phyloP scores from a whole-genome alignment of 1,284 basidiomycete genomes.

The Ganoderma meredithae region DNA sequence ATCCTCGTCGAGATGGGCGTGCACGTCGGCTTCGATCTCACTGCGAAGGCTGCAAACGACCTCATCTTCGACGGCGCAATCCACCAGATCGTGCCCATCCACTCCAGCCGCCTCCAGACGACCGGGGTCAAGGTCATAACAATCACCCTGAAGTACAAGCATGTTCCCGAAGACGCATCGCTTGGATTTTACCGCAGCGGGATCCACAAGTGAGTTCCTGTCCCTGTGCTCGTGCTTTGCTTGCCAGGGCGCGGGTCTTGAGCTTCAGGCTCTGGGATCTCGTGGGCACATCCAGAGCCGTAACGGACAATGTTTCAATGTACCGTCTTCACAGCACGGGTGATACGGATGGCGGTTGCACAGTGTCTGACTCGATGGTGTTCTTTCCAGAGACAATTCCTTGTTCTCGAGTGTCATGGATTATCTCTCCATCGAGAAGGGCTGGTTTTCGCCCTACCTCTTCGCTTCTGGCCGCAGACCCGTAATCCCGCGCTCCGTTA shows the following conservation, averaged over 20 bases:
- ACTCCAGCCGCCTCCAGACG: conserved; percentile 62
- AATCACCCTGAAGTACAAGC: conserved; percentile 69
- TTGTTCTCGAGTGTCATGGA: conserved; percentile 70
- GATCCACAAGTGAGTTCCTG: conserved; percentile 53
- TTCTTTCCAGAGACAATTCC: conserved; percentile 51
- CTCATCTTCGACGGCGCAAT: conserved; percentile 59
- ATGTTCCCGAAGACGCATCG: conserved; percentile 63
- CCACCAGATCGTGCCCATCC: conserved; percentile 56
- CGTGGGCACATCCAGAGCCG: background rate
- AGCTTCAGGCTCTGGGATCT: conserved; percentile 7
- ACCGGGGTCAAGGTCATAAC: conserved; percentile 62
- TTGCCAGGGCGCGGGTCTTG: background rate
- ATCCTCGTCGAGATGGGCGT: conserved; percentile 64
- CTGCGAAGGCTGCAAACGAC: conserved; percentile 59
- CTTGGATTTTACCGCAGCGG: conserved; percentile 70
- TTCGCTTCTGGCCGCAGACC: conserved; percentile 67
- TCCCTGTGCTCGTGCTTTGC: conserved; percentile 7
- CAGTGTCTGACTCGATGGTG: conserved; percentile 6
- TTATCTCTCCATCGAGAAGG: conserved; percentile 68
- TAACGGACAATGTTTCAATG: background rate
- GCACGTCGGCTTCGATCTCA: conserved; percentile 60
- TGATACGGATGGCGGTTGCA: background rate
- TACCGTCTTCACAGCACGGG: background rate
- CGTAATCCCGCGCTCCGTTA: conserved; percentile 66
- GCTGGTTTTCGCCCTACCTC: conserved; percentile 73